These are phyloP conservation scores for Aulographum hederae DNA, from an alignment of 2,329 filamentous ascomycete genomes.

Conservation along the genomic window DNA sequence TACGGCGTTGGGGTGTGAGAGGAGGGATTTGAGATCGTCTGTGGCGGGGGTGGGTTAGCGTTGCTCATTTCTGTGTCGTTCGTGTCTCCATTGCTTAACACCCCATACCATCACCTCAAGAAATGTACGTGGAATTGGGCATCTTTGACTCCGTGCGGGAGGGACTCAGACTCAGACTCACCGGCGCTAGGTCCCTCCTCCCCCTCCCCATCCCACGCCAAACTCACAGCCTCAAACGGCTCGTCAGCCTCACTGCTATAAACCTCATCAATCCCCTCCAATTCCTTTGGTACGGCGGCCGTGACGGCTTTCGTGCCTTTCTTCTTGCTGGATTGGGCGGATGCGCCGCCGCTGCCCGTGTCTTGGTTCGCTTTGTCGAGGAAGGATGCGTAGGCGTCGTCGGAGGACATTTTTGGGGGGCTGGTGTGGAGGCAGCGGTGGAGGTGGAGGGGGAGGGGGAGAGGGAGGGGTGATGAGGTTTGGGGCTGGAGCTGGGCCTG, in stretches of 20 bases:
- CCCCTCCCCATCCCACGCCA: slow-evolving; percentile 39
- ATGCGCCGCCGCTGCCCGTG: slow-evolving; percentile 17
- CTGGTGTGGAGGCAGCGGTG: neutral
- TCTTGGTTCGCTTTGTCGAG: slow-evolving; percentile 74
- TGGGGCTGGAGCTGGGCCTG: too few species aligned
- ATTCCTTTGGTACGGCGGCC: slow-evolving; percentile 36
- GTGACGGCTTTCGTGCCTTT: slow-evolving; percentile 21
- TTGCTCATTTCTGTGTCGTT: too few species aligned
- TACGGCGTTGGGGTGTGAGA: neutral
- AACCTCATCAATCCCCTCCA: slow-evolving; percentile 31
- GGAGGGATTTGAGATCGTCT: neutral
- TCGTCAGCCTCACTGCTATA: slow-evolving; percentile 76
- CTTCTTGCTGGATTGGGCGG: slow-evolving; percentile 12
- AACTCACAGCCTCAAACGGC: slow-evolving; percentile 58
- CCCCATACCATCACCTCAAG: too few species aligned
- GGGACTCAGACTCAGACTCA: neutral
- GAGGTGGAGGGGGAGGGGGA: neutral
- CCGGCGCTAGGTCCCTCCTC: neutral
- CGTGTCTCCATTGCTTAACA: too few species aligned
- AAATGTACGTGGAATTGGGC: neutral
- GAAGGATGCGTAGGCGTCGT: slow-evolving; percentile 71
- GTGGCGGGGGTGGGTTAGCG: neutral
- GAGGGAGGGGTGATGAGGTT: neutral
- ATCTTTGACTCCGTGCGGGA: neutral
- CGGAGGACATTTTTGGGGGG: slow-evolving; percentile 42